Base-by-base conservation (phyloP, 352 stramenopile species). In the Pythium apleroticum region DNA sequence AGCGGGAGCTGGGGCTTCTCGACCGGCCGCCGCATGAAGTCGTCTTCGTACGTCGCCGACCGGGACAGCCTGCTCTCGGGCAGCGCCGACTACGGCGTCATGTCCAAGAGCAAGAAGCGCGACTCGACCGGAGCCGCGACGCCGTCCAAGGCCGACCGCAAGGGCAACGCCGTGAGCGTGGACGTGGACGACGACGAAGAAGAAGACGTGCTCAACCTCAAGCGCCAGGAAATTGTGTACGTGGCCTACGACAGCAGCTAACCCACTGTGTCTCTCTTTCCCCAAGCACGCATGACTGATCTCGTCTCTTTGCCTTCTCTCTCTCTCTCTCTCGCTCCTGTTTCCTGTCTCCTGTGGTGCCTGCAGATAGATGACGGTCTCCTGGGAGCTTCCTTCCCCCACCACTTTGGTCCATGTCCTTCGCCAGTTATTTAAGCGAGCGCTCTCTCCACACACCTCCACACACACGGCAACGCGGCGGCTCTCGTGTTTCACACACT, bases 1-100 rank as follows among this genome's bases (percentile, higher is more conserved):
- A 63, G 45, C 9, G 65, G 58, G 24, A 59, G 41, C 15, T 65
- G 53, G 55, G 57, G 61, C 10, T 65, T 66, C 24, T 60, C 61
- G 31, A 73, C 55, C 49, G 56, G 63, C 12, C 25, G 22, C 1
- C 28, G 50, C 7, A 33, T 54, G 52, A 68, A 58, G 6, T 57
- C 60, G 30, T 73, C 75, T 4, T 73, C 80, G 3, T 86, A 79
- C 57, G 66, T 76, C 10, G 67, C 76, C 28, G 83, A 90, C 60
- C 71, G 72, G 4, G 80, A 82, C 60, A 83, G 79, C 19, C 39
- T 89, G 17, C 65, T 91, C 1, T 62, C 10, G 49, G 57, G 54
- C 30, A 64, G 35, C 7, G 35, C 39, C 33, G 33, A 65, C 22
- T 59, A 66, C 12, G 24, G n/a, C 19, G 30, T 30, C 25, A 37